Evolutionary conservation across 495 filamentous ascomycete species (phyloP), one percentile per base, ranked within the genome.

Genomic region (Neurospora sp.): DNA sequence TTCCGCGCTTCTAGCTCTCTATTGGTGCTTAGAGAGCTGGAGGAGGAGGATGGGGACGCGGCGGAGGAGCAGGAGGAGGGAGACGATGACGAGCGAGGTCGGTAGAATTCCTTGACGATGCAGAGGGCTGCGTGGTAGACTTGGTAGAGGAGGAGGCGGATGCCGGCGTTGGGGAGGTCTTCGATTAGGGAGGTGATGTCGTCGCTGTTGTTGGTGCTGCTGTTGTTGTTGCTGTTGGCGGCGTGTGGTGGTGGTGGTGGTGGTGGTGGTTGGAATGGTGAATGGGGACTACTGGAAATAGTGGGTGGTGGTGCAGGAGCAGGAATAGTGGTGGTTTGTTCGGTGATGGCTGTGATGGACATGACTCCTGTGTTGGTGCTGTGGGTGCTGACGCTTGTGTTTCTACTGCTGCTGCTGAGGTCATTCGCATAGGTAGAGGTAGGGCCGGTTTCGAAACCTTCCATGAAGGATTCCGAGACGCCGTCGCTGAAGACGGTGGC

Each of bases 101-200:
- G 75, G 76, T 87, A 88, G 74, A 87, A 85, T 54, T 86, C 82
- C 59, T 76, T 75, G 16, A 87, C 86, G 0, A 88, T 80, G 70
- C 71, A 72, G 8, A 82, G 81, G 2, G 82, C 79, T 5, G 85
- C 81, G 74, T 86, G 84, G 76, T 85, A 88, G 71, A 83, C 83
- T 70, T 82, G 78, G 78, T 88, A 88, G 4, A 88, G 75, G 18
- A 88, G 74, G 11, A 85, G 70, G 31, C 86, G 79, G 5, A 77
- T 73, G 20, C 70, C 44, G 3, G 80, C 82, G 66, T 77, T 81
- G 23, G 79, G 79, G 12, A 70, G 71, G 71, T 82, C 83, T 39
- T 84, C 81, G 69, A 87, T 78, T 5, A 85, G 23, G 23, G 54
- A 66, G 54, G 54, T 31, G 14, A 66, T 31, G 27, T 66, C 23